phyloP scores from a whole-genome alignment of 306 rosid species.

The Cyamopsis tetragonoloba region DNA sequence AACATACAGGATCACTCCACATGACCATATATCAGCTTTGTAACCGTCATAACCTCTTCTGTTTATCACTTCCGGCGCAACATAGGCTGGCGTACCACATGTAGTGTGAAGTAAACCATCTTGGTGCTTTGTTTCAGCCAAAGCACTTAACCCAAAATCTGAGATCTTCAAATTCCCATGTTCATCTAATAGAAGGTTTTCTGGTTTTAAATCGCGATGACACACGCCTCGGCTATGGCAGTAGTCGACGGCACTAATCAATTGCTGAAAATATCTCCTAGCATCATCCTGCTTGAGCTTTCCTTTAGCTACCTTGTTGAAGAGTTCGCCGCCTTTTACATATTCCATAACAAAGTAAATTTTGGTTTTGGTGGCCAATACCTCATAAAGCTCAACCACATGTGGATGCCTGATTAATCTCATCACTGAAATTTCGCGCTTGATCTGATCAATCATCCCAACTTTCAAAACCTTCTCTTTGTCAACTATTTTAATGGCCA shows the following conservation, averaged over 20 bases:
- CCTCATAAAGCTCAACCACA: slow-evolving; percentile 90
- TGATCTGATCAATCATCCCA: slow-evolving; percentile 87
- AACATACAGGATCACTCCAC: slow-evolving; percentile 85
- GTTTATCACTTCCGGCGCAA: slow-evolving; percentile 82
- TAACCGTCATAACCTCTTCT: slow-evolving; percentile 78
- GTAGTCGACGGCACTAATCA: slow-evolving; percentile 83
- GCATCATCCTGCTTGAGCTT: slow-evolving; percentile 74
- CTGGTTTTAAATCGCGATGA: slow-evolving; percentile 90
- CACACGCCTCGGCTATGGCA: slow-evolving; percentile 90
- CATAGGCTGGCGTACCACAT: slow-evolving; percentile 96
- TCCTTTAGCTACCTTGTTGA: slow-evolving; percentile 73
- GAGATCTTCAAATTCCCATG: slow-evolving; percentile 75
- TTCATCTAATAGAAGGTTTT: slow-evolving; percentile 85
- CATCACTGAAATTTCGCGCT: slow-evolving; percentile 92
- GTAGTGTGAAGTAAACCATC: slow-evolving; percentile 89
- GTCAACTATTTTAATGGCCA: slow-evolving; percentile 74
- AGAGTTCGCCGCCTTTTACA: slow-evolving; percentile 87
- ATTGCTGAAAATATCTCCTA: slow-evolving; percentile 73
- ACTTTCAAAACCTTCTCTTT: slow-evolving; percentile 67
- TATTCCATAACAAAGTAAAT: slow-evolving; percentile 89
- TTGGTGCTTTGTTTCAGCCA: slow-evolving; percentile 64
- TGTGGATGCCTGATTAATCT: slow-evolving; percentile 74
- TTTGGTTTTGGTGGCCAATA: slow-evolving; percentile 89
- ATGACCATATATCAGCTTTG: slow-evolving; percentile 92
- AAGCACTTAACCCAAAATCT: slow-evolving; percentile 84